A percentile compares a stretch with the other conserved stretches of the same genome.
Conservation (phyloP, 495 filamentous ascomycete genomes). For the Cudoniella acicularis region DNA sequence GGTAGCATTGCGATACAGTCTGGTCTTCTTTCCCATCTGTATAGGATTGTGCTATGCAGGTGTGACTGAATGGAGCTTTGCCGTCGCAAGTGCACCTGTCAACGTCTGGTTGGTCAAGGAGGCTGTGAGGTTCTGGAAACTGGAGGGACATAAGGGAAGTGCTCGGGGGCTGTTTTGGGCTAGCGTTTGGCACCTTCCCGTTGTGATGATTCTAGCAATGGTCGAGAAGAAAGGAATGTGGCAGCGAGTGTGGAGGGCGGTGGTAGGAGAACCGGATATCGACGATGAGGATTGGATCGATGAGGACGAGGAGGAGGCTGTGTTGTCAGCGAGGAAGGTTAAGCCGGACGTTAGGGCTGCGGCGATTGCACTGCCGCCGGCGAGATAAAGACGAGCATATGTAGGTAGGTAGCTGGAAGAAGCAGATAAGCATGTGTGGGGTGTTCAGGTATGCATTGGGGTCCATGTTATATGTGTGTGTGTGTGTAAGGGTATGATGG, state of each 20-base stretch:
- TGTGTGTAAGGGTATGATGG: no score
- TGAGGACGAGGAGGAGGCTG: slow-evolving; percentile 33
- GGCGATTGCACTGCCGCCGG: slow-evolving; percentile 5
- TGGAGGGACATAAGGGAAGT: slow-evolving; percentile 72
- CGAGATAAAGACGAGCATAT: background rate
- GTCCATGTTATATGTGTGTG: no score
- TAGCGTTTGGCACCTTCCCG: slow-evolving; percentile 93
- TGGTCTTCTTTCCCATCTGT: slow-evolving; percentile 86
- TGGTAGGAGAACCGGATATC: slow-evolving; percentile 34
- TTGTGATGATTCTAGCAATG: slow-evolving; percentile 85
- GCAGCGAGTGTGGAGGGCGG: slow-evolving; percentile 68
- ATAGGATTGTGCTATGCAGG: slow-evolving; percentile 73
- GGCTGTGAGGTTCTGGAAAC: slow-evolving; percentile 77
- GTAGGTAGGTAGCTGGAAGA: background rate
- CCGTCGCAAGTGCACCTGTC: slow-evolving; percentile 72
- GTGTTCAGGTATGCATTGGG: no score
- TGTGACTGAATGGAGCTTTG: slow-evolving; percentile 85
- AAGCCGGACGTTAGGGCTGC: slow-evolving; percentile 12
- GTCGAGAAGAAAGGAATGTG: slow-evolving; percentile 93
- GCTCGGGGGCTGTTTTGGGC: slow-evolving; percentile 94
- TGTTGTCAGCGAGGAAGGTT: slow-evolving; percentile 13
- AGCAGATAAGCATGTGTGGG: background rate
- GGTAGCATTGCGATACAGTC: slow-evolving; percentile 82
- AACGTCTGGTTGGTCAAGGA: slow-evolving; percentile 85
- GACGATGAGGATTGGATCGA: slow-evolving; percentile 43